These are phyloP conservation scores for Helichrysum umbraculigerum DNA, from an alignment of 129 eudicot species.

Conservation along the genomic window DNA sequence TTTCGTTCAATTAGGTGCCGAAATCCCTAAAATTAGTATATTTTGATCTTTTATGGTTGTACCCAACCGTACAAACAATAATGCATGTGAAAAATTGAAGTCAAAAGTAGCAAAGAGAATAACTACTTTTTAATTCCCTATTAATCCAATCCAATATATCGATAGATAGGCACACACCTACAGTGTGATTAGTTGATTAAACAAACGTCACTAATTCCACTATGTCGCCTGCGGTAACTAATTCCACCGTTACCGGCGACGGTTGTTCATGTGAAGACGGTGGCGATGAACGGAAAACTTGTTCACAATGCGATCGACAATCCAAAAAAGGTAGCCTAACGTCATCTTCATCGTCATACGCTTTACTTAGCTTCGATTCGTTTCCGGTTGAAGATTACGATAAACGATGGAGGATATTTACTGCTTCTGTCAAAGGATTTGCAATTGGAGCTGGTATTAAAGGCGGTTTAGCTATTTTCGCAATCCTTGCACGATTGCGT, in stretches of 20 bases:
- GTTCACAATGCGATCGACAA: constrained; percentile 57
- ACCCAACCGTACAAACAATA: not conserved
- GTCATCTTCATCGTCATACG: constrained; percentile 65
- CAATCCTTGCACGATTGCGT: constrained; percentile 79
- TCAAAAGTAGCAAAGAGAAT: not conserved
- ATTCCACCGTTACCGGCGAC: constrained; percentile 31
- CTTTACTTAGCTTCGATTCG: constrained; percentile 66
- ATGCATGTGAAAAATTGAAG: not conserved
- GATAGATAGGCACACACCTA: constrained; percentile 10
- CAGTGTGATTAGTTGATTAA: not conserved
- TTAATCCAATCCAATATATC: constrained; percentile 10
- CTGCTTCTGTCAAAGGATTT: constrained; percentile 86
- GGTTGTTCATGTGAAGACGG: constrained; percentile 39
- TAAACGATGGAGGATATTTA: constrained; percentile 63
- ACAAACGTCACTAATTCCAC: constrained; percentile 8
- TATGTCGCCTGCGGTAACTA: constrained; percentile 47
- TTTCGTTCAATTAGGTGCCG: too few species aligned
- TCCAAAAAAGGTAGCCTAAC: constrained; percentile 37
- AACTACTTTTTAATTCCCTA: not conserved
- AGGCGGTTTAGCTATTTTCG: constrained; percentile 90
- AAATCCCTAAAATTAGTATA: too few species aligned
- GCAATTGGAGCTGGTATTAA: constrained; percentile 92
- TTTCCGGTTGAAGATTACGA: constrained; percentile 71
- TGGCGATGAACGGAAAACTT: constrained; percentile 25
- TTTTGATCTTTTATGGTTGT: not conserved